Evolutionary conservation across 1,284 basidiomycete species (phyloP), one percentile per base, ranked within the genome.

Genomic region (Mycosarcoma mackinlayi): DNA sequence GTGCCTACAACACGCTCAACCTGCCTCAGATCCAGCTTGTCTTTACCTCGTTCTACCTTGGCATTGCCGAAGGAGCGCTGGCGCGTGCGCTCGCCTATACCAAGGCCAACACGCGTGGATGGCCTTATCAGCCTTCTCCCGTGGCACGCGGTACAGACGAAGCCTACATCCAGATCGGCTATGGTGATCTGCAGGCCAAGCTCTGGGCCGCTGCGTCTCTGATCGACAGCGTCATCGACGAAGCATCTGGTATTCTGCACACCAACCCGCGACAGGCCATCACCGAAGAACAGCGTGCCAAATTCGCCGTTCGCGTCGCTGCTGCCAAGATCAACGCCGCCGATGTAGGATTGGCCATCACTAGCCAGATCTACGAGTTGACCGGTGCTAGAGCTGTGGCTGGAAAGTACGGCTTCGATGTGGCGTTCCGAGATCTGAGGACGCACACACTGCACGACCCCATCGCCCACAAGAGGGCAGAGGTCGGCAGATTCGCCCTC

Each of bases 41-140:
- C 21, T 83, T 83, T 59, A 75, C 76, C 39, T 74, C 77, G 49
- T 79, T 83, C 64, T 83, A 83, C 70, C 68, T 83, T n/a, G 82
- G 82, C 9, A 81, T 83, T 23, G 76, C 82, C 10, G 73, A 78
- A 52, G 82, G 82, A 8, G 79, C 82, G 0, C 76, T 83, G 11
- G 47, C 59, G 5, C 62, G 80, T 7, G 80, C 73, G 5, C 52
- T 71, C 3, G 56, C 45, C 3, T 83, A 82, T 68, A 83, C 82
- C 23, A 76, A 72, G 28, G 73, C 68, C 31, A 78, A 78, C 59
- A 82, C 81, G 7, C 77, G 81, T 21, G 75, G 73, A 6, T 83
- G 82, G 82, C 80, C 79, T 4, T 82, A 76, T 65, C 66, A 70
- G 18, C 77, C 75, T 28, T 49, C 55, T 7, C 76, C 75, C 21